Evolutionary conservation across 2,329 filamentous ascomycete species (phyloP), one percentile per base, ranked within the genome.

Genomic region (Trichoderma polysporum): DNA sequence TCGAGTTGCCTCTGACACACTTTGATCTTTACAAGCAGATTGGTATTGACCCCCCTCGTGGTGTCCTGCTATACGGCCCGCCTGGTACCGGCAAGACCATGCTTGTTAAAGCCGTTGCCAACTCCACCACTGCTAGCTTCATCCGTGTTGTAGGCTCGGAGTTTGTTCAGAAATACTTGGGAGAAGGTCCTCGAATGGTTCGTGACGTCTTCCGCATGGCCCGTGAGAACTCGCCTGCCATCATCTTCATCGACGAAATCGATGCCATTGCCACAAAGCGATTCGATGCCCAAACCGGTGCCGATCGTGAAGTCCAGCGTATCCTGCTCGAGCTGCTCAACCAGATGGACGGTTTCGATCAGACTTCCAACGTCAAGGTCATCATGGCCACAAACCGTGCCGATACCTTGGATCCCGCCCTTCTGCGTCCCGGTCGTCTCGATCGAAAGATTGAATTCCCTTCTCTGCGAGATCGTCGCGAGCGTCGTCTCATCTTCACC

Each of bases 331-430:
- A 99, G 80, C 84, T 99, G 72, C 90, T 99, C 71, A 99, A 99
- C 83, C 95, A 99, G 82, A 99, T 99, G 95, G 95, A 99, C 78
- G 95, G 95, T 71, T 99, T 99, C 83, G 95, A 99, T 79, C 95
- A 99, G 81, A 97, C 93, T 0, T 92, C 93, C 78, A 99, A 99
- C 80, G 95, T 99, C 81, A 99, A 99, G 84, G 95, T 99, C 78
- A 99, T 99, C 83, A 99, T 99, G 95, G 95, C 95, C 72, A 99
- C 95, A 72, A 99, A 99, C 84, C 91, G 95, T 78, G 94, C 95
- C 71, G 95, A 98, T 79, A 99, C 95, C 7, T 86, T 99, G 71
- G 95, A 99, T 78, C 95, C 95, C 17, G 95, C 95, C 49, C 86
- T 99, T 69, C 88, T 99, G 69, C 93, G 95, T 74, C 95, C 95